Base-by-base conservation (phyloP, 805 yeast species). In the Yamadazyma sp. region DNA sequence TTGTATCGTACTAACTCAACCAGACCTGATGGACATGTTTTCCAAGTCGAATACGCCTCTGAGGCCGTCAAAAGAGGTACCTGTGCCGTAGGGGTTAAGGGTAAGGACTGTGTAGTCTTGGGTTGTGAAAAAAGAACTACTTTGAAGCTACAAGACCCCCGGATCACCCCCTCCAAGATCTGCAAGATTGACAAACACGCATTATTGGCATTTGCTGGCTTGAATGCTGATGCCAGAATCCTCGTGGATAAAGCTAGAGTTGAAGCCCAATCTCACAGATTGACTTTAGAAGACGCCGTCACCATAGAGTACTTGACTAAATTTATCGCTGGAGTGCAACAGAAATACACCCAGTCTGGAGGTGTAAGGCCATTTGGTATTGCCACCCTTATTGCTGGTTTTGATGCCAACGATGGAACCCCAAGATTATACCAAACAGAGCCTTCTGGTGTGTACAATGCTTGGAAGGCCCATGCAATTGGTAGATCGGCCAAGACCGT, bases 51-150 rank as follows among this genome's bases (percentile, higher is more conserved):
- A 64, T 93, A 93, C 55, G 99, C 99, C 17, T 75, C 84, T 26
- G 99, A 93, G 61, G 99, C 99, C 0, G 99, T 93, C 30, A 93
- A 91, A 59, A 79, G 98, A 66, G 99, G 99, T 43, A 93, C 99
- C 3, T 88, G 96, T 60, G 96, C 98, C 1, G 96, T 93, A 32
- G 99, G 97, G 27, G 91, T 93, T 42, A 91, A 90, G 60, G 98
- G 98, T 37, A 74, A 76, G 46, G 82, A 81, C 44, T 78, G 82
- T 42, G 98, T 93, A 8, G 96, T 93, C 8, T 74, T 93, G 32
- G 99, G 97, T 15, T 91, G 98, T 67, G 99, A 93, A 63, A 85
- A 91, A 70, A 81, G 98, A 68, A 86, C 95, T 32, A 90, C 98
- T 1, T 70, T 93, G 56, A 93, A 93, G 62, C 73, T 93, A 49